Evolutionary conservation across 805 yeast genomes (phyloP), one percentile per base, ranked within the genome.

Genomic region (Wickerhamiella allomyrinae): DNA sequence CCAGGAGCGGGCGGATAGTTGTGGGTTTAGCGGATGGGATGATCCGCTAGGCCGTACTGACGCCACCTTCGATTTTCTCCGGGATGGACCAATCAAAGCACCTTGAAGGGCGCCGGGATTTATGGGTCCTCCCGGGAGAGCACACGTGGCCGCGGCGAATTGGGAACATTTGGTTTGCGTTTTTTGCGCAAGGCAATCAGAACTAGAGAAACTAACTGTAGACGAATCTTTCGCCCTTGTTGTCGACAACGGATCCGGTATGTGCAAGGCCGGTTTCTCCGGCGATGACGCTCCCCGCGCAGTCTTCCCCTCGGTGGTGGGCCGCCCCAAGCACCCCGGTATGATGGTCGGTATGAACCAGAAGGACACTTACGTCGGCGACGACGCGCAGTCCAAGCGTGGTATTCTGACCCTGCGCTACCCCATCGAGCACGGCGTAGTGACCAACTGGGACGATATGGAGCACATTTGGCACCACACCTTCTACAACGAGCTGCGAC

Each of bases 191-290:
- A 23, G 10, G 10, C 11, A 19, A 15, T 15, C 34, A 31, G n/a
- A 17, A 31, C 34, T 31, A 31, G 17, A n/a, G n/a, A n/a, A n/a
- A n/a, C n/a, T n/a, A n/a, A n/a, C n/a, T 20, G 20, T 20, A 36
- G 60, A 57, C 55, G 61, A 58, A 49, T 51, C 53, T 49, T 57
- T 52, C 53, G 60, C 61, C 43, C 66, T 66, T 61, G 97, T 89
- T 73, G 89, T 89, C 73, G 98, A 89, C 70, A 89, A 89, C 74
- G 98, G 98, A 75, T 91, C 98, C 65, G 98, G 98, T 78, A 91
- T 91, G 97, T 91, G 98, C 80, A 91, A 91, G 70, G 98, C 98
- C 89, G 98, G 98, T 72, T 91, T 87, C 68, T 97, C 98, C 78
- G 98, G 98, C 76, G 97, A 91, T 66, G 98, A 91, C 74, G 97